Conservation (phyloP, 169 alveolate species). For the Eimeria tenella region DNA sequence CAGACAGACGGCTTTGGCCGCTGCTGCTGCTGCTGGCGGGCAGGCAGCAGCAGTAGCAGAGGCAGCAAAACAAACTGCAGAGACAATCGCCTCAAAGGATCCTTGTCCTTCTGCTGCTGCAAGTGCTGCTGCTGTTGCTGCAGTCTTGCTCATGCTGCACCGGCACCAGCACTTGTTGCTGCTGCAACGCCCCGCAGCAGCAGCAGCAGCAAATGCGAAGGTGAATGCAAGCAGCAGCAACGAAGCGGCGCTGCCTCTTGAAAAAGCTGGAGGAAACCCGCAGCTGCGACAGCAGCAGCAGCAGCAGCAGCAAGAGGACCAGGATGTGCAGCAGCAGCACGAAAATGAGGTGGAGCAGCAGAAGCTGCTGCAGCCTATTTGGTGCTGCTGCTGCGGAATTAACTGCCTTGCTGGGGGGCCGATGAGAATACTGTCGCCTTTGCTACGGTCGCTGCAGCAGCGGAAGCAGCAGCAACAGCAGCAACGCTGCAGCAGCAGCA, state of each 20-base stretch:
- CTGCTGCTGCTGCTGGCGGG: constrained; percentile 6
- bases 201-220: not conserved
- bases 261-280: too few species aligned
- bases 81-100: not conserved
- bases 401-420: not conserved
- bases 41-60: not conserved
- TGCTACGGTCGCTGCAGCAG: constrained; percentile 34
- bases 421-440: not conserved
- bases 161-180: not conserved
- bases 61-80: not conserved
- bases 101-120: not conserved
- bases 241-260: too few species aligned
- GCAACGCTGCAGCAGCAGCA: constrained; percentile 34
- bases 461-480: constrained; percentile 53
- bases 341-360: not conserved
- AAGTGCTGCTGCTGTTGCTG: constrained; percentile 61
- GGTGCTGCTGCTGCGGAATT: constrained; percentile 50
- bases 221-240: not conserved
- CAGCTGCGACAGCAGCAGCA: constrained; percentile 23
- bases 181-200: not conserved
- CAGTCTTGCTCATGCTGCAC: constrained; percentile 29
- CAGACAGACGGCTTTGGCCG: not conserved
- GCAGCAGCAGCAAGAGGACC: not conserved
- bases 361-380: not conserved
- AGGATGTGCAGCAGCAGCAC: not conserved